Percentiles rank a stretch among this genome's conserved stretches.
Evolutionary conservation across 225 moss, liverwort and hornwort species (phyloP).

Genomic region (Pseudoscleropodium purum): DNA sequence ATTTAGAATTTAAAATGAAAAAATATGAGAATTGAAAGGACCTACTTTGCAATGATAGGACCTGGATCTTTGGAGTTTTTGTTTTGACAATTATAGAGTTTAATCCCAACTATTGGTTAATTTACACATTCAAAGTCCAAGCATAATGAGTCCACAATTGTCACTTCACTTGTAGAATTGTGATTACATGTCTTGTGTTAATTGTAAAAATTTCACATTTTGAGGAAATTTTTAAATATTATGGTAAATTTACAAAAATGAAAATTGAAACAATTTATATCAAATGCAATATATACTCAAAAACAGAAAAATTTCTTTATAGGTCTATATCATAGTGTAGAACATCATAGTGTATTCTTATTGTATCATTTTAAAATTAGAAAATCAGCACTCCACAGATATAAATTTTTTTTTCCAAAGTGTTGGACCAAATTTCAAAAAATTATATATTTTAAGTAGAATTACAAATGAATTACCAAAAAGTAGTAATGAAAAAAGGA

Average conservation of each 20-base stretch:
- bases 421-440: background rate
- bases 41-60: too few species aligned
- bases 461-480: too few species aligned
- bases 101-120: accelerated
- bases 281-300: background rate
- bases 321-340: background rate
- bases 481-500: background rate
- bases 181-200: background rate
- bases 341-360: background rate
- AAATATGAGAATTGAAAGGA: too few species aligned
- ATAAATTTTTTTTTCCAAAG: background rate
- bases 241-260: background rate
- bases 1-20: too few species aligned
- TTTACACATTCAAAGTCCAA: too few species aligned
- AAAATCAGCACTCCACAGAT: background rate
- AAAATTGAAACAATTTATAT: background rate
- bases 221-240: background rate
- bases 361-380: background rate
- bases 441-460: too few species aligned
- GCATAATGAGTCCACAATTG: background rate
- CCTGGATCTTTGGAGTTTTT: accelerated
- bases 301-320: background rate
- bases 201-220: background rate
- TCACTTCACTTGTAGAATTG: background rate
- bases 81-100: too few species aligned